Percentiles rank a stretch among this genome's conserved stretches.
phyloP scores from a whole-genome alignment of 768 basidiomycete species.

The Mycena polygramma region DNA sequence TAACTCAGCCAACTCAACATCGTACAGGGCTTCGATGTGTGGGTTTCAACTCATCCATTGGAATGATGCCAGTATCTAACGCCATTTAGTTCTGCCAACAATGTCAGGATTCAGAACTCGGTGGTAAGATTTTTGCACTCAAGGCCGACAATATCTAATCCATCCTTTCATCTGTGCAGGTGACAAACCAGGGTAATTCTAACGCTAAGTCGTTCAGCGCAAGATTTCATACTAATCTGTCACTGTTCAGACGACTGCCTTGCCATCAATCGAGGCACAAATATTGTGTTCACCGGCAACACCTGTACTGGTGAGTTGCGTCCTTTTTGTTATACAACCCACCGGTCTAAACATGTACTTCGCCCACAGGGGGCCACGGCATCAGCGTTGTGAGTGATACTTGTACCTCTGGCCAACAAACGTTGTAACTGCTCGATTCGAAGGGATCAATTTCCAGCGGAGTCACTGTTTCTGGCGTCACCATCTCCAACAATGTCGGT shows the following conservation, averaged over 20 bases:
- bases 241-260: conserved; percentile 37
- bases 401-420: background rate
- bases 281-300: conserved; percentile 37
- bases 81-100: conserved; percentile 26
- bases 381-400: conserved; percentile 25
- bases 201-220: no score
- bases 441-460: conserved; percentile 34
- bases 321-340: no score
- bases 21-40: conserved; percentile 25
- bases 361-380: conserved; percentile 26
- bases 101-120: conserved; percentile 35
- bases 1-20: background rate
- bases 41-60: background rate
- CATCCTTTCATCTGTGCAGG: background rate
- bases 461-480: conserved; percentile 28
- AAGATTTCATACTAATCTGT: no score
- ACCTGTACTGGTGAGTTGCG: conserved; percentile 28
- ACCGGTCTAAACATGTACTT: no score
- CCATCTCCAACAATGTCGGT: conserved; percentile 37
- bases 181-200: conserved; percentile 36
- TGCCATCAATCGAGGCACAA: conserved; percentile 39
- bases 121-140: background rate
- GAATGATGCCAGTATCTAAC: background rate
- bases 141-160: no score
- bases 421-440: background rate